These are phyloP conservation scores for Coniella vitis DNA, from an alignment of 2,329 filamentous ascomycete genomes.

Conservation along the genomic window DNA sequence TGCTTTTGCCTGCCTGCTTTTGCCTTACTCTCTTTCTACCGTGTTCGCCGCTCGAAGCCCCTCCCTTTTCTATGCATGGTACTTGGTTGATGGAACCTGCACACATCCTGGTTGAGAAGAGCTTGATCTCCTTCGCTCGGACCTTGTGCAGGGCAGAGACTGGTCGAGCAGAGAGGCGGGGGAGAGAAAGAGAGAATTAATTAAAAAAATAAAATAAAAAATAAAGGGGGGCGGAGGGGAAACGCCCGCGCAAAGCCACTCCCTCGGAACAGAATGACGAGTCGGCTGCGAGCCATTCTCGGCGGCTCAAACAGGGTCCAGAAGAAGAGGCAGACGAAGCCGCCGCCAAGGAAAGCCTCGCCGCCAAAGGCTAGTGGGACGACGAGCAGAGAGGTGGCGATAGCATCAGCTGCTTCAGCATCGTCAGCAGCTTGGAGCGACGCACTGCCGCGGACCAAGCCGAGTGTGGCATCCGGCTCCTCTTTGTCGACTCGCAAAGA, in stretches of 20 bases:
- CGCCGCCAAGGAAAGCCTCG: no score
- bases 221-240: neutral
- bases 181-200: neutral
- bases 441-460: constrained; percentile 17
- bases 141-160: neutral
- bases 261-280: constrained; percentile 15
- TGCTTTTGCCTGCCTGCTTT: neutral
- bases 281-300: constrained; percentile 20
- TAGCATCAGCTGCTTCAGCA: constrained; percentile 1
- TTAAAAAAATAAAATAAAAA: neutral
- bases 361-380: no score
- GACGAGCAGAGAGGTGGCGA: no score
- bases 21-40: neutral
- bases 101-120: no score
- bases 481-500: neutral
- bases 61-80: no score
- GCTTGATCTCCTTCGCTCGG: no score
- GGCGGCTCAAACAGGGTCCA: constrained; percentile 18
- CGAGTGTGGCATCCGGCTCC: neutral
- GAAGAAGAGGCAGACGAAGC: constrained; percentile 13
- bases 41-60: no score
- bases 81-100: no score
- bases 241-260: neutral
- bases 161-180: neutral
- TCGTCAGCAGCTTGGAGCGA: constrained; percentile 17